Evolutionary conservation across 495 filamentous ascomycete genomes (phyloP), one percentile per base, ranked within the genome.

Genomic region (Aspergillus indologenus): DNA sequence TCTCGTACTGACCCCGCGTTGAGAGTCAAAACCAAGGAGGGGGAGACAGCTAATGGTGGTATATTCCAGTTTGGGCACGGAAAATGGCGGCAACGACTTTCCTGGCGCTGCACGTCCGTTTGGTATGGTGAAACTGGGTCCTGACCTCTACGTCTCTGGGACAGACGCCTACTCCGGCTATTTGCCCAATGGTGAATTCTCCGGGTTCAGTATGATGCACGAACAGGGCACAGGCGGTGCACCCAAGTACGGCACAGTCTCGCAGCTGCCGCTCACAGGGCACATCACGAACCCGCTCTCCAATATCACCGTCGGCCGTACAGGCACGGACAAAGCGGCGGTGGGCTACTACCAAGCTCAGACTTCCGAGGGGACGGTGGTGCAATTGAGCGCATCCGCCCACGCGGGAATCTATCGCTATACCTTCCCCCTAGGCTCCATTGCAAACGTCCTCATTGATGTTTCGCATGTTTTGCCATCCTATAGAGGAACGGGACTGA

Each of bases 151-250:
- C 21, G 56, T 48, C n/a, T 54, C 57, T 3, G 79, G 79, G 18
- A 78, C 74, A 46, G 87, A 90, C 62, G 75, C 83, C 29, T 90
- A 89, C 63, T 86, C 86, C 6, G 88, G 87, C 4, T 87, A 85
- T 63, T 72, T 81, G 19, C 65, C 84, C 4, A 65, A 59, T 4
- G 87, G 87, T 7, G 78, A 80, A 15, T 81, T 91, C 61, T 85
- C 81, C 8, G 88, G 85, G 9, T 90, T 90, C 69, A 86, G 83
- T 45, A 75, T 90, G 77, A 85, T 89, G 78, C 88, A 91, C 63
- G 87, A 90, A 67, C 84, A 82, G 52, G 88, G 88, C 3, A 91
- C 85, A 9, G 88, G 88, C 2, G 88, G 88, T 14, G 86, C 87
- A 3, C 87, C 87, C 1, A 90, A 89, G 70, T 91, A 90, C 58